phyloP scores from a whole-genome alignment of 768 basidiomycete species.

The Rhodosporidiobolus sp. region DNA sequence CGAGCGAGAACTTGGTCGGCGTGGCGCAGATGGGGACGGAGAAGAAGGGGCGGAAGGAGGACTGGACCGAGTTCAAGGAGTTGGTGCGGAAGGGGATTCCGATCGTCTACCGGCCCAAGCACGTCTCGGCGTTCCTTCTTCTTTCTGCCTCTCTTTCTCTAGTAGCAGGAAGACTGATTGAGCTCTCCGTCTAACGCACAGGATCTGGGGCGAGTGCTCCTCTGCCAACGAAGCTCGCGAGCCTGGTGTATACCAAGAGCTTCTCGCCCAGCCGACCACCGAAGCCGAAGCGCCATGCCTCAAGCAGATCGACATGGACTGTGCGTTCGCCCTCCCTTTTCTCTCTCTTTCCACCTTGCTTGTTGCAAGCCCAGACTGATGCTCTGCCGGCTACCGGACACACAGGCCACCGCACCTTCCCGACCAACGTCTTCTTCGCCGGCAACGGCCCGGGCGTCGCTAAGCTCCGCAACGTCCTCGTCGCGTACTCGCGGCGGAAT shows the following conservation, averaged over 20 bases:
- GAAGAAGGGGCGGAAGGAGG: slow-evolving; percentile 62
- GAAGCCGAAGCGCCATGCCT: slow-evolving; percentile 48
- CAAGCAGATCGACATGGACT: slow-evolving; percentile 90
- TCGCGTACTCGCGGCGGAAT: slow-evolving; percentile 89
- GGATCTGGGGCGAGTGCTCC: slow-evolving; percentile 80
- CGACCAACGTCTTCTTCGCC: slow-evolving; percentile 74
- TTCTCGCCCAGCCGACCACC: slow-evolving; percentile 56
- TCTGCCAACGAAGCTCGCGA: slow-evolving; percentile 88
- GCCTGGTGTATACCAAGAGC: slow-evolving; percentile 81
- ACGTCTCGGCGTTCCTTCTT: neutral
- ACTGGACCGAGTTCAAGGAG: slow-evolving; percentile 72
- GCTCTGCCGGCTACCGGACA: accelerated
- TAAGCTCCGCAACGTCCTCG: slow-evolving; percentile 83
- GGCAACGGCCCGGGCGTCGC: slow-evolving; percentile 91
- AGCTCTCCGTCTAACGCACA: neutral
- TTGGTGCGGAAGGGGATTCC: slow-evolving; percentile 85
- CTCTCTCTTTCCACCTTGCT: neutral
- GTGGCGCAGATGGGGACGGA: slow-evolving; percentile 77
- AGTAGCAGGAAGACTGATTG: neutral
- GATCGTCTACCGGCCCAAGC: slow-evolving; percentile 75
- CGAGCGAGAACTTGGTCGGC: slow-evolving; percentile 73
- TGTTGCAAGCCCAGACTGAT: neutral
- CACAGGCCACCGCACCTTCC: slow-evolving; percentile 48
- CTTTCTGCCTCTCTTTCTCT: neutral
- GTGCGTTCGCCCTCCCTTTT: neutral